Percentiles rank a stretch among this genome's conserved stretches.
These are phyloP conservation scores for Daldinia vernicosa DNA, from an alignment of 495 filamentous ascomycete species.

Conservation along the genomic window DNA sequence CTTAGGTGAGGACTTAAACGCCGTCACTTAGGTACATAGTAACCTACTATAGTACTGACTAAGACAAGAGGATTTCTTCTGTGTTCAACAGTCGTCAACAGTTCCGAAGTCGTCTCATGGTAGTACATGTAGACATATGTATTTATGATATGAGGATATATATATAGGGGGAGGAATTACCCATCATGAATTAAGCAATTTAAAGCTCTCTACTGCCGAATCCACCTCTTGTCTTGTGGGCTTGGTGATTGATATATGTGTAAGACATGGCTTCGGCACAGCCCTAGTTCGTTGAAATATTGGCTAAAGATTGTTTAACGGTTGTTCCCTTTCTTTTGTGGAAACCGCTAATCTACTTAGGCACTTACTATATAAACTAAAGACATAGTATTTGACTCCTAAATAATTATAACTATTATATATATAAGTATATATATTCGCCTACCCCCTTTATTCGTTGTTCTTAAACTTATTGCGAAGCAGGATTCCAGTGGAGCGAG, in stretches of 20 bases:
- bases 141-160: background rate
- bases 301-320: background rate
- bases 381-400: background rate
- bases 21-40: too few relatives aligned
- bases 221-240: background rate
- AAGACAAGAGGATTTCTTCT: background rate
- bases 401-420: background rate
- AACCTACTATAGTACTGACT: too few relatives aligned
- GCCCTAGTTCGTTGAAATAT: background rate
- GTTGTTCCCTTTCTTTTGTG: background rate
- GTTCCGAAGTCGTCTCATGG: background rate
- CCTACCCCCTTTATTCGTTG: background rate
- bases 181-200: background rate
- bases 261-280: background rate
- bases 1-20: background rate
- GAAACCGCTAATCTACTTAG: background rate
- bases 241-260: background rate
- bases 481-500: background rate
- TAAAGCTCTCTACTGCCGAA: background rate
- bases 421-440: background rate
- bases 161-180: background rate
- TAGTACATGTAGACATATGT: background rate
- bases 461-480: background rate
- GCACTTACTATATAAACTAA: background rate
- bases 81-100: background rate